These are phyloP conservation scores for Stagonosporopsis rhizophila DNA, from an alignment of 2,329 filamentous ascomycete species.

Conservation along the genomic window DNA sequence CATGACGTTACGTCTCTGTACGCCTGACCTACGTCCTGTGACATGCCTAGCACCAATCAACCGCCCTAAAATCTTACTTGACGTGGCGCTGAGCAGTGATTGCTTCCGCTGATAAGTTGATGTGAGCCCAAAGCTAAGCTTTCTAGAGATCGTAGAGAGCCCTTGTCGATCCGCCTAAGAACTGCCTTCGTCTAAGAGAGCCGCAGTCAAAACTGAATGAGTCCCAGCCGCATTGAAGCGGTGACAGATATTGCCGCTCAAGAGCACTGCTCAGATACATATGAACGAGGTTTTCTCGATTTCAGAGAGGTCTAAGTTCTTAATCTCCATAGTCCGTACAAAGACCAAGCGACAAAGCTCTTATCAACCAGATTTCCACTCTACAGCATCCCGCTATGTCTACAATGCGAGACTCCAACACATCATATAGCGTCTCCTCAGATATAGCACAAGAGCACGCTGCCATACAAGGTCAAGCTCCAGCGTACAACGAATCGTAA, in stretches of 20 bases:
- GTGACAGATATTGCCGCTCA: not conserved
- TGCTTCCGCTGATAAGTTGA: not conserved
- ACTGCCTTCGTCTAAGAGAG: conserved; percentile 2
- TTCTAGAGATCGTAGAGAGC: not conserved
- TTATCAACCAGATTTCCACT: not conserved
- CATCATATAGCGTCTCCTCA: not conserved
- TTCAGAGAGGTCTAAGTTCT: no score
- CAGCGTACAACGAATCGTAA: conserved; percentile 8
- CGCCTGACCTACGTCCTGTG: no score
- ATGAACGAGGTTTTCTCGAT: not conserved
- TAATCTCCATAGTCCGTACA: no score
- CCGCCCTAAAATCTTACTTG: not conserved
- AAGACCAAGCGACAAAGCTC: not conserved
- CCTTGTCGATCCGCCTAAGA: conserved; percentile 5
- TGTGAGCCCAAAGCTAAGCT: not conserved
- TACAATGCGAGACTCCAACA: not conserved
- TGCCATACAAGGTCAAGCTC: not conserved
- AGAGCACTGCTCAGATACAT: not conserved
- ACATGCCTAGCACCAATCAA: not conserved
- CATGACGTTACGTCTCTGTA: conserved; percentile 2
- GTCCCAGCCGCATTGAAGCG: not conserved
- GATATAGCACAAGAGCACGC: not conserved
- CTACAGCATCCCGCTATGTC: not conserved
- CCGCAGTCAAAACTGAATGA: conserved; percentile 2
- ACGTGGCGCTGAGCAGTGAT: not conserved